A percentile compares a stretch with the other conserved stretches of the same genome.
phyloP scores from a whole-genome alignment of 305 asterid species.

The Fraxinus baroniana region DNA sequence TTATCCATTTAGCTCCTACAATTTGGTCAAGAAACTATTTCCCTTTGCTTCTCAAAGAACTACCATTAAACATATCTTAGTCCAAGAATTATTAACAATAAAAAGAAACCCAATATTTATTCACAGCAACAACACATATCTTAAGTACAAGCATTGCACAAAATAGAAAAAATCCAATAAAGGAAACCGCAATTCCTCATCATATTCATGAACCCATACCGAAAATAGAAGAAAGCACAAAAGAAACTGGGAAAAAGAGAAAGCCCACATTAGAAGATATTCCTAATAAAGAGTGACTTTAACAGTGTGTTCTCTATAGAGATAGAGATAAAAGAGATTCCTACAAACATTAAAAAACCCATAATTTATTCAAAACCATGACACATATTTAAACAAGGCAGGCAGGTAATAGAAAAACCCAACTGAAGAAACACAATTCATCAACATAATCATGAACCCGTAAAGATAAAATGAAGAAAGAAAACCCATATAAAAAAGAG shows the following conservation, averaged over 20 bases:
- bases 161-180: not conserved
- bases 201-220: conserved; percentile 25
- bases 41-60: not conserved
- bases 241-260: not conserved
- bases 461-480: not conserved
- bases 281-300: not conserved
- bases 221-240: conserved; percentile 14
- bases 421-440: not conserved
- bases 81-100: not conserved
- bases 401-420: not conserved
- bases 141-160: conserved; percentile 13
- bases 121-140: conserved; percentile 13
- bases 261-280: conserved; percentile 6
- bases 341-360: not conserved
- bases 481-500: not conserved
- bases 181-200: conserved; percentile 25
- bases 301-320: not conserved
- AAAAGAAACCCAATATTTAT: not conserved
- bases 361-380: not conserved
- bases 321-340: not conserved
- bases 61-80: not conserved
- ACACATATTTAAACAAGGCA: not conserved
- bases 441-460: not conserved
- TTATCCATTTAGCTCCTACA: not conserved
- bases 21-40: not conserved